Conservation (phyloP, 306 rosid genomes). For the Cajanus cajan region DNA sequence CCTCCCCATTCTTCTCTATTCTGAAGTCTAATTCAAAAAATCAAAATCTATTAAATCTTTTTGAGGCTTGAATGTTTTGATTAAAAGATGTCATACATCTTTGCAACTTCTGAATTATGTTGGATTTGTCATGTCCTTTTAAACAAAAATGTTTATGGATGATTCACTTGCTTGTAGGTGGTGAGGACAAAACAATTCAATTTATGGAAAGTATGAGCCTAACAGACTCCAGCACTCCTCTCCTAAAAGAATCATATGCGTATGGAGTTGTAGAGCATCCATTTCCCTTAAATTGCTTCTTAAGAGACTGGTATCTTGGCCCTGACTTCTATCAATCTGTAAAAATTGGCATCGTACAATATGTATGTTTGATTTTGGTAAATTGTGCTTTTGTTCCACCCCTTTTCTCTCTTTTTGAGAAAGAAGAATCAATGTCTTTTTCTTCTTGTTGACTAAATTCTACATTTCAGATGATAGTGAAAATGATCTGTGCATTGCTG, state of each 20-base stretch:
- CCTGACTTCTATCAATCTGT: constrained; percentile 87
- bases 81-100: constrained; percentile 10
- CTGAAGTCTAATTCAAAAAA: constrained; percentile 16
- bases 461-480: constrained; percentile 82
- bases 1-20: background rate
- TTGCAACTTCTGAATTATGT: background rate
- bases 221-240: constrained; percentile 71
- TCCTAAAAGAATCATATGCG: constrained; percentile 69
- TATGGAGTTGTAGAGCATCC: constrained; percentile 98
- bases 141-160: constrained; percentile 22
- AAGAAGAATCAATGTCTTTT: constrained; percentile 21
- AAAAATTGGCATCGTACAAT: constrained; percentile 98
- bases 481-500: constrained; percentile 90
- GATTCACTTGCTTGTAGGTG: constrained; percentile 52
- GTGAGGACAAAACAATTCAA: constrained; percentile 85
- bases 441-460: constrained; percentile 35
- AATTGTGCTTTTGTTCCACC: constrained; percentile 26
- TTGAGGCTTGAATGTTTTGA: constrained; percentile 22
- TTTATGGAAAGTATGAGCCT: constrained; percentile 79
- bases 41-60: background rate
- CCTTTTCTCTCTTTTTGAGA: background rate
- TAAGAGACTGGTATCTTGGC: constrained; percentile 93
- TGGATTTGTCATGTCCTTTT: background rate
- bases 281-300: constrained; percentile 76
- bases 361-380: constrained; percentile 65